A percentile compares a stretch with the other conserved stretches of the same genome.
Evolutionary conservation across 768 basidiomycete genomes (phyloP).

Genomic region (Leccinellum albellum): DNA sequence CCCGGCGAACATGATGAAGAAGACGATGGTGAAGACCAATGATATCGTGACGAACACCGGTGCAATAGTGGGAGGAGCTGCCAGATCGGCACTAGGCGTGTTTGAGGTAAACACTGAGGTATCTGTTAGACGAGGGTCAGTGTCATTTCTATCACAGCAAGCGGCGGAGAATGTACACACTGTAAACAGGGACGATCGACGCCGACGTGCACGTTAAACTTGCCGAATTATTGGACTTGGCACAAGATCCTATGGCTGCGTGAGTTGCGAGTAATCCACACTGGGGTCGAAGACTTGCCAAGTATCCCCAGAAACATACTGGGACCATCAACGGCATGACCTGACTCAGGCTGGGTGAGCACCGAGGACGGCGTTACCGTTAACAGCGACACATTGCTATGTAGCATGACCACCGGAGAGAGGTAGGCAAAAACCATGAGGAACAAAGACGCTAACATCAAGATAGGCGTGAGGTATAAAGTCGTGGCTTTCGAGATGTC

Average conservation of each 20-base stretch:
- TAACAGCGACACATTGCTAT: conserved; percentile 60
- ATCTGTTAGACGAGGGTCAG: conserved; percentile 39
- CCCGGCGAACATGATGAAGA: conserved; percentile 62
- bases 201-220: conserved; percentile 53
- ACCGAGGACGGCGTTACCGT: conserved; percentile 55
- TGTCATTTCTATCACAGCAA: not conserved
- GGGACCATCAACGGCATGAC: conserved; percentile 55
- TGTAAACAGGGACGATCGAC: conserved; percentile 56
- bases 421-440: conserved; percentile 65
- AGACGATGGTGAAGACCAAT: conserved; percentile 53
- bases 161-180: conserved; percentile 35
- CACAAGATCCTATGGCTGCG: conserved; percentile 58
- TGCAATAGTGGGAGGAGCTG: conserved; percentile 57
- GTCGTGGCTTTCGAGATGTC: conserved; percentile 65
- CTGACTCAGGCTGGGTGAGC: conserved; percentile 34
- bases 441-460: conserved; percentile 62
- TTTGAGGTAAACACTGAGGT: conserved; percentile 57
- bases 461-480: conserved; percentile 62
- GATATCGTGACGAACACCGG: conserved; percentile 63
- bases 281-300: conserved; percentile 39
- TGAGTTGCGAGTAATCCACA: not conserved
- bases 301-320: conserved; percentile 63
- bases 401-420: conserved; percentile 60
- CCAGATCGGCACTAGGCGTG: conserved; percentile 52
- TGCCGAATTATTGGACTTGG: conserved; percentile 46